A percentile compares a stretch with the other conserved stretches of the same genome.
phyloP scores from a whole-genome alignment of 1,284 basidiomycete genomes.

The Naganishia albida region DNA sequence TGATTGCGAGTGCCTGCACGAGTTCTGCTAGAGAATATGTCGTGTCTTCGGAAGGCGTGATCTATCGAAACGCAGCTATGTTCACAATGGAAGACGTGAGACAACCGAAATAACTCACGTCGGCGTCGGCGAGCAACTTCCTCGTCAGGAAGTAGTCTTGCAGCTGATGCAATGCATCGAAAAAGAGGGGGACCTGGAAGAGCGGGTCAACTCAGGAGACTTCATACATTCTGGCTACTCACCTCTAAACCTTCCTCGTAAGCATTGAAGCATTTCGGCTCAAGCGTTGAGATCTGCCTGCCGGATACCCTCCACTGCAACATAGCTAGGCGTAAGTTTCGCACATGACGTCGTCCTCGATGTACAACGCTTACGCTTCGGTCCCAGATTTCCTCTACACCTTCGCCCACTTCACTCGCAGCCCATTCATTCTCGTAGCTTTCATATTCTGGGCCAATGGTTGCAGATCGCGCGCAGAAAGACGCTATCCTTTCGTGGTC shows the following conservation, averaged over 20 bases:
- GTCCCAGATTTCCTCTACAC: slow-evolving; percentile 54
- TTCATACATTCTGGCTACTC: slow-evolving; percentile 14
- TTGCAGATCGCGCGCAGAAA: slow-evolving; percentile 39
- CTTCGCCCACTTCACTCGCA: slow-evolving; percentile 51
- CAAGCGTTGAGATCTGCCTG: slow-evolving; percentile 47
- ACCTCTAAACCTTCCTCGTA: slow-evolving; percentile 38
- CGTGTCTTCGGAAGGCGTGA: slow-evolving; percentile 49
- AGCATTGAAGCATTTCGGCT: slow-evolving; percentile 36
- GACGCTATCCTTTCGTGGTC: slow-evolving; percentile 50
- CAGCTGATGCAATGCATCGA: slow-evolving; percentile 44
- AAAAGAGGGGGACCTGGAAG: slow-evolving; percentile 47
- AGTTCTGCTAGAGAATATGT: slow-evolving; percentile 48
- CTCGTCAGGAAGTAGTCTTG: slow-evolving; percentile 40
- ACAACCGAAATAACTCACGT: slow-evolving; percentile 40
- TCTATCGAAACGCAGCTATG: slow-evolving; percentile 39
- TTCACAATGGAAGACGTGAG: not conserved
- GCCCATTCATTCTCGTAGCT: slow-evolving; percentile 49
- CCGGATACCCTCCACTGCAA: slow-evolving; percentile 51
- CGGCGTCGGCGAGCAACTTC: slow-evolving; percentile 43
- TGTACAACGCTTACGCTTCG: slow-evolving; percentile 42
- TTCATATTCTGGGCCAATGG: slow-evolving; percentile 41
- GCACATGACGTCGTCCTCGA: too few relatives aligned
- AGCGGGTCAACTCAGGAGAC: not conserved
- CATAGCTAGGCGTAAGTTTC: not conserved
- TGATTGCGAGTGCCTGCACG: slow-evolving; percentile 38